Percentiles rank a stretch among this genome's conserved stretches.
These are phyloP conservation scores for Fraxinus excelsior DNA, from an alignment of 257 asterid genomes.

Conservation along the genomic window DNA sequence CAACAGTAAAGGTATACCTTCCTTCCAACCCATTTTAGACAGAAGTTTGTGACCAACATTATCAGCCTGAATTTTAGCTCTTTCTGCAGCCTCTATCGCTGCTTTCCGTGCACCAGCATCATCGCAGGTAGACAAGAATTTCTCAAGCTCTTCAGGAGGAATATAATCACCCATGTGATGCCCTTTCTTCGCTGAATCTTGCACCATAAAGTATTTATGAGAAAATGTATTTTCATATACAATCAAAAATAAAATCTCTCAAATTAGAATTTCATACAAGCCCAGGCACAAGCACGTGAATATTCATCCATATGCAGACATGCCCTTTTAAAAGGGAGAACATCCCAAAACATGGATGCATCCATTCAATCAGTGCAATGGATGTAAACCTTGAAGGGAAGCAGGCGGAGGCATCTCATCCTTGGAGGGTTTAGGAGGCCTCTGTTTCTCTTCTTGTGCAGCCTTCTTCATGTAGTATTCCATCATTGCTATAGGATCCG, in stretches of 20 bases:
- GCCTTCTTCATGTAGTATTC: constrained; percentile 93
- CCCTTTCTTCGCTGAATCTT: constrained; percentile 66
- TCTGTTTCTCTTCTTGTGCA: constrained; percentile 75
- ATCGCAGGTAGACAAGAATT: constrained; percentile 74
- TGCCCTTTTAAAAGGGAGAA: background rate
- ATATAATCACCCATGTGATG: constrained; percentile 98
- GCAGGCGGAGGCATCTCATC: constrained; percentile 99
- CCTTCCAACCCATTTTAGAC: constrained; percentile 97
- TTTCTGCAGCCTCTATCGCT: constrained; percentile 65
- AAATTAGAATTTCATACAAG: constrained; percentile 9
- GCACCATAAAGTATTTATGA: constrained; percentile 20
- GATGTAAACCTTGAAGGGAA: constrained; percentile 64
- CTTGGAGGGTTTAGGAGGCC: constrained; percentile 71
- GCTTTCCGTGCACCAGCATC: constrained; percentile 66
- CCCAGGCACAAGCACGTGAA: background rate
- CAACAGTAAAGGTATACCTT: constrained; percentile 48
- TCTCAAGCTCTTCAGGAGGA: constrained; percentile 88
- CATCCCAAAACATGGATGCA: background rate
- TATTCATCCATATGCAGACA: background rate
- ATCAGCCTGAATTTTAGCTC: constrained; percentile 78
- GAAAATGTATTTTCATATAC: constrained; percentile 14
- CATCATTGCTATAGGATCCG: constrained; percentile 95
- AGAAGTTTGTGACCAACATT: constrained; percentile 84
- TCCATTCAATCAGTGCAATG: constrained; percentile 2
- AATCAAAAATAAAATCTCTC: background rate